Evolutionary conservation across 164 flowering plant genomes (phyloP).

Genomic region (Aristolochia contorta): DNA sequence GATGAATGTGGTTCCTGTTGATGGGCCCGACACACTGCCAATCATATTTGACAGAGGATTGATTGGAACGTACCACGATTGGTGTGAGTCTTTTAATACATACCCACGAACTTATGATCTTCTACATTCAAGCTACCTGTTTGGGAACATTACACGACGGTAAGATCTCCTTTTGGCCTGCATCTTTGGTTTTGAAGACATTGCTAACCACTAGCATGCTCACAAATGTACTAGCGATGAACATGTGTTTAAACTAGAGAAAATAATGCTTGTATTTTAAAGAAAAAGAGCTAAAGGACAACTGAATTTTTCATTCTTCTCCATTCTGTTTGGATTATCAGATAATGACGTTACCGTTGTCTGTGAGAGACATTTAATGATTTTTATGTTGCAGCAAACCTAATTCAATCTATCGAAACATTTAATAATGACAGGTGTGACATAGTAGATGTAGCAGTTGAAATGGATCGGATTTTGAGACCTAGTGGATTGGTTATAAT

Average conservation of each 20-base stretch:
- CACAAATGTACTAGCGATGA: too few relatives aligned
- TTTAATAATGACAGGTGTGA: conserved; percentile 47
- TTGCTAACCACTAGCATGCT: too few relatives aligned
- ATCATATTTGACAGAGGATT: conserved; percentile 72
- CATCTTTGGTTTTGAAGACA: neutral
- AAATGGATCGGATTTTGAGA: conserved; percentile 78
- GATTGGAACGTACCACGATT: conserved; percentile 82
- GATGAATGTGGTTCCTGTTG: conserved; percentile 67
- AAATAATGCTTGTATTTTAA: too few relatives aligned
- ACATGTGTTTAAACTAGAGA: too few relatives aligned
- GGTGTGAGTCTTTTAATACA: conserved; percentile 84
- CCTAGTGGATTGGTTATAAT: conserved; percentile 71
- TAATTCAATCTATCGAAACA: neutral
- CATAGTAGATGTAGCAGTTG: conserved; percentile 46
- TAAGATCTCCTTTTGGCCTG: conserved; percentile 10
- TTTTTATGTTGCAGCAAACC: too few relatives aligned
- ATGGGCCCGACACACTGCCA: conserved; percentile 61
- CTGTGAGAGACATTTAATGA: too few relatives aligned
- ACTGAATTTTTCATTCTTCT: too few relatives aligned
- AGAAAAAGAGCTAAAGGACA: too few relatives aligned
- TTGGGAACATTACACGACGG: conserved; percentile 50
- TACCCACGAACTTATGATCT: conserved; percentile 92
- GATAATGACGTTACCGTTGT: too few relatives aligned
- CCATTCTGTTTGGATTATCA: too few relatives aligned
- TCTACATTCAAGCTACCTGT: conserved; percentile 65